Evolutionary conservation across 345 rosid genomes (phyloP), one percentile per base, ranked within the genome.

Genomic region (Camelina hispida): DNA sequence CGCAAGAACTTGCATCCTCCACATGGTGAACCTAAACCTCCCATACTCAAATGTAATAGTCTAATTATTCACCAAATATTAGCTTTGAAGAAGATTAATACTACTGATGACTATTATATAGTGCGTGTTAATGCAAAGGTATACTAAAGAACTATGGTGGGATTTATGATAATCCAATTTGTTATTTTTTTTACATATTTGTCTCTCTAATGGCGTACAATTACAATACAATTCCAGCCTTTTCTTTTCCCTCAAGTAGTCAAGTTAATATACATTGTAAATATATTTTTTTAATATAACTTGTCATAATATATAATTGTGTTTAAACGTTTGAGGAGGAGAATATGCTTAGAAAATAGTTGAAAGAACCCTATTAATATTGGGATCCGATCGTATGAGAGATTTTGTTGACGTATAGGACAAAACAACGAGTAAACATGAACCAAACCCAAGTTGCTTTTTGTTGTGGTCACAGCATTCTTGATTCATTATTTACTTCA

Each of bases 1-100:
- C 98, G 86, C 83, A 94, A 81, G 86, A 94, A 94, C 80, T 94
- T 94, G 91, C 98, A 94, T 23, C 91, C 98, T 65, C 97, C 98
- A 75, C 98, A 94, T 13, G 98, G 96, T 60, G 97, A 87, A 53
- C 96, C 91, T 58, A 90, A 82, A 67, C 97, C 87, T 37, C 92
- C 78, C 82, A 79, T 79, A 40, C 34, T 69, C 58, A 66, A 56
- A 75, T 34, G 10, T 47, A 68, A 11, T 17, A 10, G 9, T 63
- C 13, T 77, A 37, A 23, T 9, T 16, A 34, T 16, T 20, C 42
- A 66, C 32, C 6, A 56, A 53, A 22, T 69, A 12, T 34, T 44
- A 22, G 55, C 44, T 22, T 54, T 51, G 25, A 34, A 34, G 66
- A 54, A 23, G 25, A 54, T 68, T 69, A 59, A 62, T 42, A 76